Conservation (phyloP, 306 rosid genomes). For the Quercus variabilis region DNA sequence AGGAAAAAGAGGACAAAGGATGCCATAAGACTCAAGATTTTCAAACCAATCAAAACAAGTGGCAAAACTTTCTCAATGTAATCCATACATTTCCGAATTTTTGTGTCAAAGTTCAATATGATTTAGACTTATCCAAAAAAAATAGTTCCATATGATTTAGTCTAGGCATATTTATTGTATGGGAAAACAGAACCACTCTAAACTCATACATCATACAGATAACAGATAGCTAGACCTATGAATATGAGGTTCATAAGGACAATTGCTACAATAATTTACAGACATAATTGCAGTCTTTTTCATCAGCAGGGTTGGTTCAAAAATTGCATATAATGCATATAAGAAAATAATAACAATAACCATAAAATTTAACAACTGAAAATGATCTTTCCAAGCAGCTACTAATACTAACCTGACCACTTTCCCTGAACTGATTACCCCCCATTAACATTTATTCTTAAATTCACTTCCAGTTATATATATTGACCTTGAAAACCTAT, state of each 20-base stretch:
- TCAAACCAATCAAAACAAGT: not conserved
- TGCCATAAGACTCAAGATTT: not conserved
- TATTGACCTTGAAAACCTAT: too few relatives aligned
- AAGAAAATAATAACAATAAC: not conserved
- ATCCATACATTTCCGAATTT: not conserved
- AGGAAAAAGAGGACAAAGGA: not conserved
- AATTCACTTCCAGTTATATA: too few relatives aligned
- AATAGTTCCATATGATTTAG: not conserved
- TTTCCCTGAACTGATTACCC: too few relatives aligned
- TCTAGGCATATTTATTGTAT: not conserved
- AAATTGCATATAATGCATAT: not conserved
- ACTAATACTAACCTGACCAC: too few relatives aligned
- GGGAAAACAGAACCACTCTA: not conserved
- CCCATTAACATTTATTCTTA: too few relatives aligned
- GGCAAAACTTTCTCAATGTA: not conserved
- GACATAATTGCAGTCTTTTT: not conserved
- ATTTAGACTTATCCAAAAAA: too few relatives aligned
- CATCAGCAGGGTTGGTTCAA: not conserved
- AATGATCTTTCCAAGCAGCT: too few relatives aligned
- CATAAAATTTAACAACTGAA: not conserved
- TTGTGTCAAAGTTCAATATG: not conserved
- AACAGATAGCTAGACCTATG: not conserved
- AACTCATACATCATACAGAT: not conserved
- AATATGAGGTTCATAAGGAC: not conserved
- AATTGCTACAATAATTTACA: not conserved